A percentile compares a stretch with the other conserved stretches of the same genome.
phyloP scores from a whole-genome alignment of 176 grass and related monocot genomes.

The Puya raimondii region DNA sequence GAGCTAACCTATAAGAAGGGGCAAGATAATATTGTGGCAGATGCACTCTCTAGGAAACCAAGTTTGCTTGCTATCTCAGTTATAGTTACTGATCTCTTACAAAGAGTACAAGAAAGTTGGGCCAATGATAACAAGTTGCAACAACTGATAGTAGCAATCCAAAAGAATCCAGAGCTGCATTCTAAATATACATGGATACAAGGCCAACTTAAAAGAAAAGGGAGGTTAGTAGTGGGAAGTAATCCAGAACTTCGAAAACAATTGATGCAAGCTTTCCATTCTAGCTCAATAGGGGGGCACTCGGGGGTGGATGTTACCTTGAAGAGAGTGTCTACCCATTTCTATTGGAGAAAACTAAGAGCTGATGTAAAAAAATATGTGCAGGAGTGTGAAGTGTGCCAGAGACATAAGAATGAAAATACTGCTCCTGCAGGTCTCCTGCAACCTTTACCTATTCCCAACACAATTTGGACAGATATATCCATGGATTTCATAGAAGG shows the following conservation, averaged over 20 bases:
- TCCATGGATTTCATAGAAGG: constrained; percentile 4
- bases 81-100: neutral
- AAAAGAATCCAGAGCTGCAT: no score
- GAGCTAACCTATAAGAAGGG: neutral
- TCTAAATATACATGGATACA: no score
- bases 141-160: no score
- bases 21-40: neutral
- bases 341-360: neutral
- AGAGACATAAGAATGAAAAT: neutral
- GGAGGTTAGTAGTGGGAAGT: no score
- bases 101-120: neutral
- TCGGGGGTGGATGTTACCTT: neutral
- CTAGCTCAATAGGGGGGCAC: no score
- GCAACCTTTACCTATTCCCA: neutral
- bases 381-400: neutral
- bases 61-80: neutral
- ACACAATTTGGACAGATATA: neutral
- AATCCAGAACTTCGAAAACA: no score
- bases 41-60: constrained; percentile 1
- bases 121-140: neutral
- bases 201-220: no score
- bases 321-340: neutral
- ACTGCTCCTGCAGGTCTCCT: neutral
- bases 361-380: neutral
- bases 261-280: no score